phyloP scores from a whole-genome alignment of 2,329 filamentous ascomycete genomes.

The Hyphodiscus sp. region DNA sequence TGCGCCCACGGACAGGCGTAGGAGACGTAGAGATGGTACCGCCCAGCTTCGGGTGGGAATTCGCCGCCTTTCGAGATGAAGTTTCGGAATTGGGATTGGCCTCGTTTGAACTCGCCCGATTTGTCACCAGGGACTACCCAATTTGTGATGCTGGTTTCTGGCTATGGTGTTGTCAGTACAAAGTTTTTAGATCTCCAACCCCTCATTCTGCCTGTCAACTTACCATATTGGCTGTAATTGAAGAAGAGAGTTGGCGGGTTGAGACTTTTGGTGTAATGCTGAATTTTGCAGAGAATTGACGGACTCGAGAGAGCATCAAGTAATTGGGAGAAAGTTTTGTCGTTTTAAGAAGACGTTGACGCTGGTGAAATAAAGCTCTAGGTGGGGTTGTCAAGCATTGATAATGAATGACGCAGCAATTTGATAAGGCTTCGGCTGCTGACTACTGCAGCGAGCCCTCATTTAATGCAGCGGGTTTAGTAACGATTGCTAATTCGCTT shows the following conservation, averaged over 20 bases:
- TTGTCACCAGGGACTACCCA: slow-evolving; percentile 76
- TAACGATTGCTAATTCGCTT: background rate
- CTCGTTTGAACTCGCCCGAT: slow-evolving; percentile 88
- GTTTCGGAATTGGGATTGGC: slow-evolving; percentile 72
- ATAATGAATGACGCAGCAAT: slow-evolving; percentile 2
- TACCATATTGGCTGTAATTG: slow-evolving; percentile 8
- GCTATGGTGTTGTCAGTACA: slow-evolving; percentile 8
- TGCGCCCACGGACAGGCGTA: slow-evolving; percentile 63
- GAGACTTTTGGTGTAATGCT: background rate
- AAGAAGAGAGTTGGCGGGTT: background rate
- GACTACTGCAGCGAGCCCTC: background rate
- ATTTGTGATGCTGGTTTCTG: slow-evolving; percentile 58
- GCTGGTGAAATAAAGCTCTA: background rate
- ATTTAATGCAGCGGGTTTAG: background rate
- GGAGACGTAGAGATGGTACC: slow-evolving; percentile 81
- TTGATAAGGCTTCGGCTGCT: background rate
- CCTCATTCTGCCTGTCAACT: no score
- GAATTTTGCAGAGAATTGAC: slow-evolving; percentile 5
- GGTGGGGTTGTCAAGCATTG: slow-evolving; percentile 5
- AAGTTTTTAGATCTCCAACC: no score
- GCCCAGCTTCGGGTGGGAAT: slow-evolving; percentile 71
- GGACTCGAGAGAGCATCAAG: slow-evolving; percentile 9
- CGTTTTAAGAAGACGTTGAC: slow-evolving; percentile 2
- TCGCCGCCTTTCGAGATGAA: slow-evolving; percentile 55
- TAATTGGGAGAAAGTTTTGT: background rate